These are phyloP conservation scores for Globisporangium cystogenes DNA, from an alignment of 352 stramenopile genomes.

Conservation along the genomic window DNA sequence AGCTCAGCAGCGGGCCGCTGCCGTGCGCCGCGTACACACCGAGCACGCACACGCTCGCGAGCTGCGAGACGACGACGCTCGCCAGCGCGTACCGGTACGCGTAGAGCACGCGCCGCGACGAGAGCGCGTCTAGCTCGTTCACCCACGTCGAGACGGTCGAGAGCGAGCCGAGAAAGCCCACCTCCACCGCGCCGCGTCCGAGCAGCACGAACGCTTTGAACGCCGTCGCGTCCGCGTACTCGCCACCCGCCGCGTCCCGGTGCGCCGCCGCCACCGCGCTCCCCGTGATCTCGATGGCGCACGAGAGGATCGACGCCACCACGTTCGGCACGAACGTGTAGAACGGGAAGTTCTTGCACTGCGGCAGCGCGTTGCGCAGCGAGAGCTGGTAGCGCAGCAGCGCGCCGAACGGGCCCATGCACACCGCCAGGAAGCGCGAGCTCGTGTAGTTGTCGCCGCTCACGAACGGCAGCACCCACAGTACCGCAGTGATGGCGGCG, in stretches of 20 bases:
- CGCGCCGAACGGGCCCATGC: constrained; percentile 51
- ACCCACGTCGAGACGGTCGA: constrained; percentile 70
- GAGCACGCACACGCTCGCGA: constrained; percentile 53
- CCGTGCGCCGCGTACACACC: constrained; percentile 38
- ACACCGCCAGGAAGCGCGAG: constrained; percentile 45
- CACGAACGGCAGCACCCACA: constrained; percentile 42
- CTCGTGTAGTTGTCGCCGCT: constrained; percentile 42
- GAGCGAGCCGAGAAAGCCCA: constrained; percentile 58
- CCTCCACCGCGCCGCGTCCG: constrained; percentile 34
- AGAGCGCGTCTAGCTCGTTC: constrained; percentile 47
- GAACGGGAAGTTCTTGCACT: constrained; percentile 51
- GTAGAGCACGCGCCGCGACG: constrained; percentile 34
- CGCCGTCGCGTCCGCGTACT: constrained; percentile 3
- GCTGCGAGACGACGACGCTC: constrained; percentile 43
- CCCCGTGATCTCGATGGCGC: constrained; percentile 31
- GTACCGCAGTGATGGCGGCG: constrained; percentile 21
- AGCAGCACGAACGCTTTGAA: constrained; percentile 40
- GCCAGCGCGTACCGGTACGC: constrained; percentile 48
- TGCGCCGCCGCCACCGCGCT: constrained; percentile 23
- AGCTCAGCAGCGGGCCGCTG: constrained; percentile 26
- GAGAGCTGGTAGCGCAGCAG: constrained; percentile 54
- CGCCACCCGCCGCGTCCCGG: constrained; percentile 10
- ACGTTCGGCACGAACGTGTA: constrained; percentile 67
- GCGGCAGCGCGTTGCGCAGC: constrained; percentile 36
- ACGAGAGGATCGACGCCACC: constrained; percentile 41